A percentile compares a stretch with the other conserved stretches of the same genome.
phyloP scores from a whole-genome alignment of 2,329 filamentous ascomycete genomes.

The Penicillium brevicompactum region DNA sequence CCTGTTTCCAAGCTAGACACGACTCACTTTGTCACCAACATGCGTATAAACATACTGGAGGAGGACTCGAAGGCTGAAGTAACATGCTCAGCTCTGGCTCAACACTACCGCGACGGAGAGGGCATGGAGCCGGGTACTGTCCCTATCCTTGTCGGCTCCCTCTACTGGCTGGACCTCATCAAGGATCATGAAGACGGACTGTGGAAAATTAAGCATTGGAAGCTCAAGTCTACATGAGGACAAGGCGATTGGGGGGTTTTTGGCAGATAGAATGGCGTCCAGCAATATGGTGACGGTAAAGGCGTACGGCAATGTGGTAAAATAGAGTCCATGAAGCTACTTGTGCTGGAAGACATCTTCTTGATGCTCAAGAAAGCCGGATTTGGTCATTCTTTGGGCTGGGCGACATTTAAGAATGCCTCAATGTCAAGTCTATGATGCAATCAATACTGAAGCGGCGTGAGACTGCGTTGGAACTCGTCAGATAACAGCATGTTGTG shows the following conservation, averaged over 20 bases:
- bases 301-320: too few relatives aligned
- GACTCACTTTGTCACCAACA: slow-evolving; percentile 25
- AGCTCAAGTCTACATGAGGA: slow-evolving; percentile 34
- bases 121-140: slow-evolving; percentile 26
- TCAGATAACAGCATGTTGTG: too few relatives aligned
- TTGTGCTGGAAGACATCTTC: too few relatives aligned
- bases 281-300: too few relatives aligned
- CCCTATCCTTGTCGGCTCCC: slow-evolving; percentile 26
- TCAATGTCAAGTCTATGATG: too few relatives aligned
- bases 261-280: too few relatives aligned
- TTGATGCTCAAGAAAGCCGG: too few relatives aligned
- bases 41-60: slow-evolving; percentile 19
- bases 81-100: slow-evolving; percentile 21
- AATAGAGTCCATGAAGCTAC: too few relatives aligned
- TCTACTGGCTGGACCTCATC: slow-evolving; percentile 35
- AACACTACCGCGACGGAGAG: slow-evolving; percentile 25
- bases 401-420: too few relatives aligned
- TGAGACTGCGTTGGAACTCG: too few relatives aligned
- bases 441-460: too few relatives aligned
- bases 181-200: slow-evolving; percentile 29
- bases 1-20: slow-evolving; percentile 32
- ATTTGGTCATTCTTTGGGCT: too few relatives aligned
- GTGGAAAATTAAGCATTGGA: slow-evolving; percentile 40
- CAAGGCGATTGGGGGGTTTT: slow-evolving; percentile 12
- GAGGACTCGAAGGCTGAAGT: slow-evolving; percentile 15